phyloP scores from a whole-genome alignment of 2,329 filamentous ascomycete genomes.

The Epichloe bromicola region DNA sequence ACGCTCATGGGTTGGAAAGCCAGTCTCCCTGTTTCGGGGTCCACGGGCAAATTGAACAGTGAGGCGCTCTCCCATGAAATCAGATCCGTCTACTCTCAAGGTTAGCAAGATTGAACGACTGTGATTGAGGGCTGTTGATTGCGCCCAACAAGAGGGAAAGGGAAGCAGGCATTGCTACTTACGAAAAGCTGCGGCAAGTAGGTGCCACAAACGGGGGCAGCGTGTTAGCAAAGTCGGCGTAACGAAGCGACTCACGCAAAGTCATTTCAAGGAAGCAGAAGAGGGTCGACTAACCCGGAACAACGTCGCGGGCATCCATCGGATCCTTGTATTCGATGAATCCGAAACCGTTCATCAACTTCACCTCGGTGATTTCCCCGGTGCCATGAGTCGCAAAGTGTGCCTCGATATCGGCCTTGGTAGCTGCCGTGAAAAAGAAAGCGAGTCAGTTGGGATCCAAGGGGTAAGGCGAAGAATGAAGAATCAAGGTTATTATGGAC shows the following conservation, averaged over 20 bases:
- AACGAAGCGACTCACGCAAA: background rate
- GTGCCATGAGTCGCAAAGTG: slow-evolving; percentile 94
- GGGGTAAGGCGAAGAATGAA: slow-evolving; percentile 10
- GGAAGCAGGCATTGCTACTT: slow-evolving; percentile 24
- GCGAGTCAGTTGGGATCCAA: slow-evolving; percentile 29
- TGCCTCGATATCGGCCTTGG: slow-evolving; percentile 90
- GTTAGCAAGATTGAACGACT: background rate
- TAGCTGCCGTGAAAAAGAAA: slow-evolving; percentile 48
- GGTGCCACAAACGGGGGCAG: background rate
- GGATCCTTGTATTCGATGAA: slow-evolving; percentile 99
- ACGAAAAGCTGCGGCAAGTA: slow-evolving; percentile 41
- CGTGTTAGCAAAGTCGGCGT: slow-evolving; percentile 5
- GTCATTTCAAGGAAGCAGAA: background rate
- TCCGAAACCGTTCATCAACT: slow-evolving; percentile 99
- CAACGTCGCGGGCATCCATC: slow-evolving; percentile 95
- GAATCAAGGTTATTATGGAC: slow-evolving; percentile 35
- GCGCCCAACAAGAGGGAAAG: background rate
- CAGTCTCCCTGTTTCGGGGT: slow-evolving; percentile 43
- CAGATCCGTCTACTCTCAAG: slow-evolving; percentile 64
- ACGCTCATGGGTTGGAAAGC: slow-evolving; percentile 42
- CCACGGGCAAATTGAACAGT: slow-evolving; percentile 98
- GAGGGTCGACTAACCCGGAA: slow-evolving; percentile 61
- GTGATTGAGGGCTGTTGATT: background rate
- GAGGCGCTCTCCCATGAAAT: slow-evolving; percentile 94
- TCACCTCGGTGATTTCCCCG: slow-evolving; percentile 96